These are phyloP conservation scores for Cutaneotrichosporon sp. DNA, from an alignment of 1,284 basidiomycete species.

Conservation along the genomic window DNA sequence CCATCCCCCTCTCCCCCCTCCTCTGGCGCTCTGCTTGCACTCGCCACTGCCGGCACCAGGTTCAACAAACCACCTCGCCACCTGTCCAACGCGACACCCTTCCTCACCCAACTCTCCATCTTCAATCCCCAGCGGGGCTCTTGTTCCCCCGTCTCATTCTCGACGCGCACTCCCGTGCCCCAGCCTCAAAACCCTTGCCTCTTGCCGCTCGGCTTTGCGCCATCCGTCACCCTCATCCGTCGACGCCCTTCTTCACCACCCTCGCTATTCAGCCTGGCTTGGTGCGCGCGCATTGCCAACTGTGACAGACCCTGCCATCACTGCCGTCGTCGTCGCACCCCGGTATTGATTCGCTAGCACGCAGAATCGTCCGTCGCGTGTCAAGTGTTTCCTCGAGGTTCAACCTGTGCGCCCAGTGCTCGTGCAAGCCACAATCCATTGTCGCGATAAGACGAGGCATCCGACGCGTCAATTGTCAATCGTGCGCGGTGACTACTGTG, in stretches of 20 bases:
- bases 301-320: background rate
- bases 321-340: background rate
- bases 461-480: constrained; percentile 1
- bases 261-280: background rate
- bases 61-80: background rate
- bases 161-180: background rate
- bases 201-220: background rate
- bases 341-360: background rate
- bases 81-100: background rate
- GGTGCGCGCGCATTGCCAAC: background rate
- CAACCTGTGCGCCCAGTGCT: background rate
- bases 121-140: background rate
- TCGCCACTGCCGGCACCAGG: too few species aligned
- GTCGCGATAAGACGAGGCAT: background rate
- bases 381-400: background rate
- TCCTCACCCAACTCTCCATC: background rate
- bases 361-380: background rate
- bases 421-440: background rate
- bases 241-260: background rate
- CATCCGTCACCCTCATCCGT: background rate
- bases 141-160: background rate
- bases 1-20: background rate
- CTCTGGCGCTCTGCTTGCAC: too few species aligned
- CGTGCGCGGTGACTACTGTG: background rate
- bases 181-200: background rate